phyloP scores from a whole-genome alignment of 1,284 basidiomycete genomes.

The Tetrapyrgos nigripes region DNA sequence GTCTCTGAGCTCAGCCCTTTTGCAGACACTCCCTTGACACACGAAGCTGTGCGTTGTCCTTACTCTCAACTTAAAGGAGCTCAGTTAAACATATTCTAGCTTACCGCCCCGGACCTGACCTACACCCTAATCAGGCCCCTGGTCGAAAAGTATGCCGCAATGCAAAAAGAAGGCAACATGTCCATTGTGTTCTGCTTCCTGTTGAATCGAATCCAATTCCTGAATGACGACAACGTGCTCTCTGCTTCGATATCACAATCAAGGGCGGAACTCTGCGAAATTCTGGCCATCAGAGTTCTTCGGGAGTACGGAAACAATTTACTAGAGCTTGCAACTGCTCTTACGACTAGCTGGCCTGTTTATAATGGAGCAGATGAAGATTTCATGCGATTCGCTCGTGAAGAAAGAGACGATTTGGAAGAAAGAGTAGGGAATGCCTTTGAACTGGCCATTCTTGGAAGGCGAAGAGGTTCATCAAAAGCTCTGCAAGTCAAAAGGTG shows the following conservation, averaged over 20 bases:
- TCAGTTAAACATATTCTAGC: constrained; percentile 43
- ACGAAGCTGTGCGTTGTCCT: constrained; percentile 64
- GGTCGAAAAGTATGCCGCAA: constrained; percentile 71
- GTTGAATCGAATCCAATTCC: constrained; percentile 88
- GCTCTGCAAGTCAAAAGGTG: constrained; percentile 86
- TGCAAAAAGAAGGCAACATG: constrained; percentile 72
- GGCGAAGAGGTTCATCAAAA: constrained; percentile 88
- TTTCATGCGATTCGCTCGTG: constrained; percentile 65
- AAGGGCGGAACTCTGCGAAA: constrained; percentile 86
- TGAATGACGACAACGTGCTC: constrained; percentile 72
- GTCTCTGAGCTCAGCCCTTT: constrained; percentile 12
- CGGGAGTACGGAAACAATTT: constrained; percentile 79
- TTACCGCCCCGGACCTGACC: constrained; percentile 83
- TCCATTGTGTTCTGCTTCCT: constrained; percentile 89
- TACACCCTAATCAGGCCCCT: constrained; percentile 85
- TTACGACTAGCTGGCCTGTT: constrained; percentile 89
- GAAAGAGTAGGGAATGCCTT: constrained; percentile 88
- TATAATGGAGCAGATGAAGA: constrained; percentile 82
- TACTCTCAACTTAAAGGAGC: constrained; percentile 1
- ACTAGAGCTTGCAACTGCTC: constrained; percentile 78
- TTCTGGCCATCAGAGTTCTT: constrained; percentile 84
- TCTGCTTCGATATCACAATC: constrained; percentile 74
- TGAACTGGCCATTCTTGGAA: constrained; percentile 90
- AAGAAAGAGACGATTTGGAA: constrained; percentile 78
- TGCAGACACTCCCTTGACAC: constrained; percentile 77